Base-by-base conservation (phyloP, 768 basidiomycete species). In the Calocybe indica region DNA sequence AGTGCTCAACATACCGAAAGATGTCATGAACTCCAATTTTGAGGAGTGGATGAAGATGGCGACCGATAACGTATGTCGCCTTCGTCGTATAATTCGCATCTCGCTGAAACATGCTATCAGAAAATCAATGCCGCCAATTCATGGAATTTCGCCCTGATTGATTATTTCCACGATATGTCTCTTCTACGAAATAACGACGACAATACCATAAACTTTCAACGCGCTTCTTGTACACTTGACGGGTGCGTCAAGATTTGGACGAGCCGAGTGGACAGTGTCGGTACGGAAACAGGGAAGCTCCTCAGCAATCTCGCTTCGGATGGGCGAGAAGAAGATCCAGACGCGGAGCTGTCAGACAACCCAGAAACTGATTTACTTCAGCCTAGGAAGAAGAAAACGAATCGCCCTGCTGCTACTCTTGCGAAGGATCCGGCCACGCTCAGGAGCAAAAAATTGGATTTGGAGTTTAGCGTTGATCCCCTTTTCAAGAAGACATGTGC, bases 21-120 rank as follows among this genome's bases (percentile, higher is more conserved):
- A 94, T 54, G 78, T 92, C n/a, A 89, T 90, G 80, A 90, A 76
- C 66, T 86, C 83, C 35, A 96, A 93, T 57, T 96, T 86, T 59
- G 96, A 99, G 63, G 93, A 98, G 66, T 98, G 96, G 96, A 98
- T 99, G 95, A 98, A 98, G 74, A 84, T 98, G 83, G 93, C 94
- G 1, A 98, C 95, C 2, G 95, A 98, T 62, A 98, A 98, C 66
- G 96, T 97, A 62, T 56, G 82, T 71, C 13, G 37, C 45, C 46
- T 38, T 11, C 34, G 52, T 62, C 35, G n/a, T 37, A 5, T n/a
- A 30, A 10, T 28, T 42, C 33, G 6, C 46, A 34, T 32, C 31
- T 43, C 48, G 47, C 30, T 31, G 49, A 58, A 38, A 64, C 46
- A 36, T 41, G 51, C 40, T 49, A 32, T 13, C 60, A 98, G 96